A percentile compares a stretch with the other conserved stretches of the same genome.
These are phyloP conservation scores for Aspergillus chevalieri DNA, from an alignment of 2,329 filamentous ascomycete genomes.

Conservation along the genomic window DNA sequence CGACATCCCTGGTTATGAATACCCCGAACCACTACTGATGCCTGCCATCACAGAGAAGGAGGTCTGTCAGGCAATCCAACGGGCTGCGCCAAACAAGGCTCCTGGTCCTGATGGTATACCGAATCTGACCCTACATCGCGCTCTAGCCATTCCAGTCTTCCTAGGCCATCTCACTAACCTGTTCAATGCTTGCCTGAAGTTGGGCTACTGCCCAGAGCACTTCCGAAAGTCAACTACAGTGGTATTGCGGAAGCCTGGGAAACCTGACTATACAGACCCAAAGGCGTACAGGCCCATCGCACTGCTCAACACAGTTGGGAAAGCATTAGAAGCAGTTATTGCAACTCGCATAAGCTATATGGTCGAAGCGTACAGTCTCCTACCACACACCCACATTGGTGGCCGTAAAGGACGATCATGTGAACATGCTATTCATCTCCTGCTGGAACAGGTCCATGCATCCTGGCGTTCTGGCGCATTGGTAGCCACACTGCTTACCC, in stretches of 20 bases:
- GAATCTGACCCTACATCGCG: background rate
- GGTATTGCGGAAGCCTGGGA: constrained; percentile 2
- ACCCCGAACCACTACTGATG: background rate
- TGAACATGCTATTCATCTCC: constrained; percentile 8
- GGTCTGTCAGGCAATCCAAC: too few relatives aligned
- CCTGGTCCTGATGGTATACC: background rate
- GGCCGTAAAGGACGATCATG: constrained; percentile 9
- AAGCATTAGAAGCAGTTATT: constrained; percentile 8
- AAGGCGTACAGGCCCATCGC: constrained; percentile 12
- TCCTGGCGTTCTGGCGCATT: constrained; percentile 1
- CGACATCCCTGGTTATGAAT: background rate
- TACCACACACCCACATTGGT: background rate
- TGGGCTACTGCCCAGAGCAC: constrained; percentile 3
- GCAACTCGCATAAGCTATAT: constrained; percentile 3
- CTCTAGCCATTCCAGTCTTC: background rate
- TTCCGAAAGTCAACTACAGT: constrained; percentile 4
- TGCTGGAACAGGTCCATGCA: constrained; percentile 2
- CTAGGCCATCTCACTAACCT: background rate
- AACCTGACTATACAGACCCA: constrained; percentile 3
- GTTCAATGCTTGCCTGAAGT: constrained; percentile 1
- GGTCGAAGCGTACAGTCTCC: background rate
- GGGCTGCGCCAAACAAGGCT: background rate
- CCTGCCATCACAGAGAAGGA: background rate
- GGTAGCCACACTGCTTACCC: constrained; percentile 4
- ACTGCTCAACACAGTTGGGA: constrained; percentile 9